Evolutionary conservation across 2,329 filamentous ascomycete genomes (phyloP).

Genomic region (Fusarium begoniae): DNA sequence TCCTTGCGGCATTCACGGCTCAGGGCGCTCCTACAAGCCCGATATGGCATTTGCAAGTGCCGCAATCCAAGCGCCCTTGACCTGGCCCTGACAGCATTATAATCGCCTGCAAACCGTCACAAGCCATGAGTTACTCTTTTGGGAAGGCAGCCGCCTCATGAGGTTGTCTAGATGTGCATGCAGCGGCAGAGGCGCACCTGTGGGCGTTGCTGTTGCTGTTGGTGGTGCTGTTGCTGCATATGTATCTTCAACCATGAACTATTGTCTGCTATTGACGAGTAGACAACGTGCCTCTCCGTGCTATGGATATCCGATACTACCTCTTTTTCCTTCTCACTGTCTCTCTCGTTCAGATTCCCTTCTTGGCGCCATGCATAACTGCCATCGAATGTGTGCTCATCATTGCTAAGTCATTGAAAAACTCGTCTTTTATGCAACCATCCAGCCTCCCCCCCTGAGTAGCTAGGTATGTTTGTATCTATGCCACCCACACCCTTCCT

Average conservation of each 20-base stretch:
- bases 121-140: background rate
- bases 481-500: slow-evolving; percentile 16
- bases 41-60: slow-evolving; percentile 13
- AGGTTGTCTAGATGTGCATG: slow-evolving; percentile 7
- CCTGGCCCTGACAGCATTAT: slow-evolving; percentile 12
- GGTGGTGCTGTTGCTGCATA: background rate
- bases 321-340: background rate
- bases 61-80: slow-evolving; percentile 13
- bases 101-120: background rate
- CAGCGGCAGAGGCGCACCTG: slow-evolving; percentile 19
- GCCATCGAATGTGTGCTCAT: background rate
- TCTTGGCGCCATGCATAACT: slow-evolving; percentile 23
- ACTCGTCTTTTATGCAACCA: slow-evolving; percentile 16
- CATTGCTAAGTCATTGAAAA: slow-evolving; percentile 24
- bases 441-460: background rate
- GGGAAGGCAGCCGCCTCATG: background rate
- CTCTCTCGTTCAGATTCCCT: background rate
- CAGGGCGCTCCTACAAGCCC: background rate
- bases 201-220: background rate
- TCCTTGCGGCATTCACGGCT: slow-evolving; percentile 18
- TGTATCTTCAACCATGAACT: slow-evolving; percentile 4
- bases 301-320: background rate
- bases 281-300: background rate
- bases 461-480: background rate
- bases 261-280: slow-evolving; percentile 1